Evolutionary conservation across 208 protist species (phyloP).

Genomic region (Porcisia deanei): DNA sequence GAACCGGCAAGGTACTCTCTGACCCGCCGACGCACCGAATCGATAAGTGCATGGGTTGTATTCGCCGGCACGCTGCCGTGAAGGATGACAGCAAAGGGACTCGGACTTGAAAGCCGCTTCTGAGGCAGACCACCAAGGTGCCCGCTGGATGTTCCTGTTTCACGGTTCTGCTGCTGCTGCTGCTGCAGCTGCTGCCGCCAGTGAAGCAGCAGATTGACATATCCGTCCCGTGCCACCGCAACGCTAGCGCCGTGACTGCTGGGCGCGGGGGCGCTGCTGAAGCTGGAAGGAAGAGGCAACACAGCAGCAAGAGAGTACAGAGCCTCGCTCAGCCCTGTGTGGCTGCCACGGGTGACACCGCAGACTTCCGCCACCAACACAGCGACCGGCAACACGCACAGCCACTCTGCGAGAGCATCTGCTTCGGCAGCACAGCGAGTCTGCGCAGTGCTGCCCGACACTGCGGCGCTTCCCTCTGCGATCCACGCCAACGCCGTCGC

Average conservation of each 20-base stretch:
- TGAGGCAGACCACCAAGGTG: neutral
- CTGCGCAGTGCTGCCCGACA: neutral
- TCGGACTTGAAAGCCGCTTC: neutral
- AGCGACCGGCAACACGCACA: constrained; percentile 14
- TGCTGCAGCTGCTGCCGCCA: constrained; percentile 6
- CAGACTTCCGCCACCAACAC: neutral
- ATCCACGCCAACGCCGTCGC: neutral
- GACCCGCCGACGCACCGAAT: constrained; percentile 7
- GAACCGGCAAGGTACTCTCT: constrained; percentile 17
- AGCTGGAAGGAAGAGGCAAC: constrained; percentile 1
- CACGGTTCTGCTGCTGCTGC: neutral
- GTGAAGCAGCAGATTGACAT: constrained; percentile 4
- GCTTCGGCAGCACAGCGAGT: neutral
- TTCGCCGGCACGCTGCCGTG: neutral
- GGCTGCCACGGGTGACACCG: neutral
- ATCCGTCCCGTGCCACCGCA: neutral
- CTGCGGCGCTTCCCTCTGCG: neutral
- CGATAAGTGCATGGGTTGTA: neutral
- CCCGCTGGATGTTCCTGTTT: neutral
- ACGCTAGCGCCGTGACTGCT: neutral
- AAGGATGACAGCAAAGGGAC: neutral
- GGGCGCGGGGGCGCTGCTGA: neutral
- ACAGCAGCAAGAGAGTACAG: constrained; percentile 3
- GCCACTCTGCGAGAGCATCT: constrained; percentile 15
- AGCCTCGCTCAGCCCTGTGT: constrained; percentile 2